Evolutionary conservation across 1,284 basidiomycete genomes (phyloP).

Genomic region (Xerocomus minutiporus): DNA sequence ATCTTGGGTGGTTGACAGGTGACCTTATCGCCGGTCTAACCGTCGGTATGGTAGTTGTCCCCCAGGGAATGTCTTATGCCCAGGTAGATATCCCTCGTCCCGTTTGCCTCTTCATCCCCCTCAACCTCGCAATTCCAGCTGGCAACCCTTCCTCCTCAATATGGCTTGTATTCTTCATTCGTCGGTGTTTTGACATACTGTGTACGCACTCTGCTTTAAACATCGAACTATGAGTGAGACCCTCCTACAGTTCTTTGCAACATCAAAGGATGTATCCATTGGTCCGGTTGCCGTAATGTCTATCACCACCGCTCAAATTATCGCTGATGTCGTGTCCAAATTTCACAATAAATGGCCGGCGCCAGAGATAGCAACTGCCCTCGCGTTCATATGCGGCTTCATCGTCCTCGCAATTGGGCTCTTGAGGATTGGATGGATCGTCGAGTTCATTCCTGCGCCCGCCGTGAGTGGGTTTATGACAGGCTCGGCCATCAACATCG

Average conservation of each 20-base stretch:
- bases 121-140: slow-evolving; percentile 45
- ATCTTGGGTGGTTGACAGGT: slow-evolving; percentile 69
- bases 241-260: slow-evolving; percentile 72
- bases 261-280: slow-evolving; percentile 93
- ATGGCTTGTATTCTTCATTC: slow-evolving; percentile 95
- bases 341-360: slow-evolving; percentile 55
- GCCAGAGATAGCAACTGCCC: slow-evolving; percentile 78
- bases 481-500: slow-evolving; percentile 86
- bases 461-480: slow-evolving; percentile 94
- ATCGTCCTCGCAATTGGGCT: slow-evolving; percentile 91
- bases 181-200: slow-evolving; percentile 82
- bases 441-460: slow-evolving; percentile 91
- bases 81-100: slow-evolving; percentile 37
- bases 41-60: slow-evolving; percentile 88
- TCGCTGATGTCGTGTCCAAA: slow-evolving; percentile 55
- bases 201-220: slow-evolving; percentile 39
- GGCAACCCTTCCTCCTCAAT: slow-evolving; percentile 81
- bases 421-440: slow-evolving; percentile 90
- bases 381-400: slow-evolving; percentile 89
- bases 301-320: slow-evolving; percentile 81
- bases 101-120: neutral
- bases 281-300: slow-evolving; percentile 98
- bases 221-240: neutral
- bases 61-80: slow-evolving; percentile 84
- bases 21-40: slow-evolving; percentile 88